Evolutionary conservation across 2,329 filamentous ascomycete genomes (phyloP).

Genomic region (Aspergillus calidoustus): DNA sequence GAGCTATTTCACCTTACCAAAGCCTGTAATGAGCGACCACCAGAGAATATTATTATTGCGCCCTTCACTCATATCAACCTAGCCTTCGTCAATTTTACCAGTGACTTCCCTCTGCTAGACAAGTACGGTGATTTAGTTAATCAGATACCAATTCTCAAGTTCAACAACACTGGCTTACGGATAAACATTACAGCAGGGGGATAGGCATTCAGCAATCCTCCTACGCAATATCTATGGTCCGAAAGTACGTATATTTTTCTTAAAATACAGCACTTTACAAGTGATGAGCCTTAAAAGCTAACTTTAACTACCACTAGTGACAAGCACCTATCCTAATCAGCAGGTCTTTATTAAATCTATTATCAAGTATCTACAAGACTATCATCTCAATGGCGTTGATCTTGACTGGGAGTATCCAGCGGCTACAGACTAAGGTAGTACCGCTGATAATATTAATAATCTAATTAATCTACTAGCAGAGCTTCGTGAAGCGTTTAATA

Average conservation of each 20-base stretch:
- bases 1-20: conserved; percentile 7
- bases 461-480: no score
- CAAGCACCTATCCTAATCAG: no score
- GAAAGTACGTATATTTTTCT: no score
- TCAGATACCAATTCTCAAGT: conserved; percentile 5
- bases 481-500: background rate
- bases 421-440: no score
- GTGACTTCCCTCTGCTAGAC: conserved; percentile 1
- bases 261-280: no score
- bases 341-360: background rate
- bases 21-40: conserved; percentile 1
- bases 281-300: no score
- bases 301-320: no score
- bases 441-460: no score
- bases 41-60: no score
- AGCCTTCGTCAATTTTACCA: conserved; percentile 1
- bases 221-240: no score
- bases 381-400: conserved; percentile 4
- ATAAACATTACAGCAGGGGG: conserved; percentile 8
- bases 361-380: background rate
- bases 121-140: background rate
- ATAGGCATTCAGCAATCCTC: background rate
- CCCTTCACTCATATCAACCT: background rate
- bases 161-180: background rate
- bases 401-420: conserved; percentile 13